Conservation (phyloP, 306 rosid species). For the Glycine latifolia region DNA sequence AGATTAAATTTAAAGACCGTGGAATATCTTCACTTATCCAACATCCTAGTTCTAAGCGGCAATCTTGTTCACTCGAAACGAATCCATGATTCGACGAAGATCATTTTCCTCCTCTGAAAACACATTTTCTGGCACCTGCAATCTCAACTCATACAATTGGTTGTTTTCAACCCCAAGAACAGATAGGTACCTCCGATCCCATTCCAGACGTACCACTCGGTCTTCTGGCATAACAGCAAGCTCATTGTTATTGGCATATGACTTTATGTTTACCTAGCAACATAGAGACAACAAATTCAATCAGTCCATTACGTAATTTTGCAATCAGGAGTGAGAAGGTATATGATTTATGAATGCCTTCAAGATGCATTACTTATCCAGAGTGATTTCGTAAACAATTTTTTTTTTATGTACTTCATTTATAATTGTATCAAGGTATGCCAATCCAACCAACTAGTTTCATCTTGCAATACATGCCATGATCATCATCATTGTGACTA, state of each 20-base stretch:
- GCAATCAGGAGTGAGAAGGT: neutral
- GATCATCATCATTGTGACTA: neutral
- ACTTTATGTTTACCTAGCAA: conserved; percentile 87
- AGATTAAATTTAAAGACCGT: conserved; percentile 6
- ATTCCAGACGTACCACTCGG: conserved; percentile 82
- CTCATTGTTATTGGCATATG: conserved; percentile 91
- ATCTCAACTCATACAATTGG: conserved; percentile 85
- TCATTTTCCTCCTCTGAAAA: conserved; percentile 79
- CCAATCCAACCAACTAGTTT: conserved; percentile 17
- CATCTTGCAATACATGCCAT: conserved; percentile 9
- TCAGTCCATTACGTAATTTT: neutral
- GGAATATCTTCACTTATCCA: neutral
- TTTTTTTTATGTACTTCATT: neutral
- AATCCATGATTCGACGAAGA: conserved; percentile 84
- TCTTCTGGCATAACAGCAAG: conserved; percentile 96
- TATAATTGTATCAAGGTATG: neutral
- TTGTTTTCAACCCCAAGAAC: conserved; percentile 96
- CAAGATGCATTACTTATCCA: conserved; percentile 15
- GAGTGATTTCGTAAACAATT: neutral
- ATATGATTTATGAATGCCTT: neutral
- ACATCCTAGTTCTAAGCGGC: conserved; percentile 41
- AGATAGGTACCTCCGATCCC: conserved; percentile 92
- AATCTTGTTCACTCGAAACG: conserved; percentile 87
- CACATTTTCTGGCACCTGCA: conserved; percentile 88
- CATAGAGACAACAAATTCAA: conserved; percentile 34